Conservation (phyloP, 2,329 filamentous ascomycete species). For the Sporothrix humicola region DNA sequence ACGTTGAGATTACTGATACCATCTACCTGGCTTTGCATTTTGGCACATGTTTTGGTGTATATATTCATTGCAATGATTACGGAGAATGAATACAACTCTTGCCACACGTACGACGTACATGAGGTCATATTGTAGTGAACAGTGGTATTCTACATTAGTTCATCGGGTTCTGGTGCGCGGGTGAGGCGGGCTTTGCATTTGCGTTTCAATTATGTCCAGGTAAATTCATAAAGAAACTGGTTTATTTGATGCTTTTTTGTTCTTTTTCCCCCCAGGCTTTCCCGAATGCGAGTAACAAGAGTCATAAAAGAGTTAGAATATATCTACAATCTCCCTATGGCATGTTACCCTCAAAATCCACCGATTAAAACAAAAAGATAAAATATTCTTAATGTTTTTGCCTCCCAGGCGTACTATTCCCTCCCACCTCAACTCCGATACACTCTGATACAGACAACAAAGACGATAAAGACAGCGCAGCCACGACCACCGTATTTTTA, state of each 20-base stretch:
- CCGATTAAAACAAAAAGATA: conserved; percentile 23
- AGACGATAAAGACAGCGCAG: conserved; percentile 9
- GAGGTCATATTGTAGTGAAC: background rate
- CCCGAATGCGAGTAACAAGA: background rate
- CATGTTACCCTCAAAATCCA: background rate
- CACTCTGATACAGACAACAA: too few species aligned
- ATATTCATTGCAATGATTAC: background rate
- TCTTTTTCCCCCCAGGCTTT: background rate
- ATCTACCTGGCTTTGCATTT: background rate
- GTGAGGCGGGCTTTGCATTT: too few species aligned
- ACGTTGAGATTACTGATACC: background rate
- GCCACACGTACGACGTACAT: background rate
- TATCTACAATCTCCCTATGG: too few species aligned
- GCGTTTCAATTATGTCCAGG: too few species aligned
- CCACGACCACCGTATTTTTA: conserved; percentile 7
- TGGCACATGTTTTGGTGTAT: background rate
- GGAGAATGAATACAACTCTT: background rate
- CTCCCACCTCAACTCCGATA: background rate
- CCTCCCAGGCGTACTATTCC: conserved; percentile 23
- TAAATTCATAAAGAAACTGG: background rate
- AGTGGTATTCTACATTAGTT: background rate
- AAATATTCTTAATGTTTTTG: conserved; percentile 23
- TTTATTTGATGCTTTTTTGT: background rate
- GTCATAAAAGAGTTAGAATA: background rate
- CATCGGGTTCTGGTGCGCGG: too few species aligned